phyloP scores from a whole-genome alignment of 164 flowering plant genomes.

The Stephania japonica region DNA sequence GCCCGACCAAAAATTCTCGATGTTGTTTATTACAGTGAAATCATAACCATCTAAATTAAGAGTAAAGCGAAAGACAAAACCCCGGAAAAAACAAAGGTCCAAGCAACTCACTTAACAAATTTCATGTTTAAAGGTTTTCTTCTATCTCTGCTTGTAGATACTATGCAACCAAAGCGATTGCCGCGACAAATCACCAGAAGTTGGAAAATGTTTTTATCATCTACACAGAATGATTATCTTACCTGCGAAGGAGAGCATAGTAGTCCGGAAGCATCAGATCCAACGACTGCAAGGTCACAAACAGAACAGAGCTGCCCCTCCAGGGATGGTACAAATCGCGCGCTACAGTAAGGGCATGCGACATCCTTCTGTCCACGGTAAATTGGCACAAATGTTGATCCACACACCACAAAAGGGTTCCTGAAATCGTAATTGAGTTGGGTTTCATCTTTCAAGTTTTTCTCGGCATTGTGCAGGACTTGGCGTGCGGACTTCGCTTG shows the following conservation, averaged over 20 bases:
- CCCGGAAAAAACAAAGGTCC: conserved; percentile 2
- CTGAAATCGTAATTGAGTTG: conserved; percentile 49
- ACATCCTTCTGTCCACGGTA: conserved; percentile 48
- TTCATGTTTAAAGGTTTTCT: conserved; percentile 2
- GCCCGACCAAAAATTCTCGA: conserved; percentile 31
- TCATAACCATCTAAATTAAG: conserved; percentile 13
- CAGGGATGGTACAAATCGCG: conserved; percentile 36
- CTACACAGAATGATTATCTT: conserved; percentile 22
- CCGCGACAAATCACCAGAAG: neutral
- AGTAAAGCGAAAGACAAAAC: conserved; percentile 5
- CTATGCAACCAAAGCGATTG: conserved; percentile 1
- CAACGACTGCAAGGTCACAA: conserved; percentile 41
- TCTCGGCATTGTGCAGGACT: conserved; percentile 37
- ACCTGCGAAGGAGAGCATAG: conserved; percentile 41
- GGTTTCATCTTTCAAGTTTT: conserved; percentile 33
- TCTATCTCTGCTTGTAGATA: conserved; percentile 8
- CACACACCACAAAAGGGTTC: conserved; percentile 49
- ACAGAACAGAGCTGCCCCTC: conserved; percentile 41
- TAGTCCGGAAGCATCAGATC: conserved; percentile 47
- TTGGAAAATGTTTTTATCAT: neutral
- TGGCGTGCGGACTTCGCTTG: conserved; percentile 36
- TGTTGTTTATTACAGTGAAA: conserved; percentile 24
- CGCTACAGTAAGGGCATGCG: conserved; percentile 36
- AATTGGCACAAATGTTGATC: conserved; percentile 43
- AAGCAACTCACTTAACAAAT: conserved; percentile 8